Evolutionary conservation across 2,329 filamentous ascomycete genomes (phyloP).

Genomic region (Colletotrichum lupini): DNA sequence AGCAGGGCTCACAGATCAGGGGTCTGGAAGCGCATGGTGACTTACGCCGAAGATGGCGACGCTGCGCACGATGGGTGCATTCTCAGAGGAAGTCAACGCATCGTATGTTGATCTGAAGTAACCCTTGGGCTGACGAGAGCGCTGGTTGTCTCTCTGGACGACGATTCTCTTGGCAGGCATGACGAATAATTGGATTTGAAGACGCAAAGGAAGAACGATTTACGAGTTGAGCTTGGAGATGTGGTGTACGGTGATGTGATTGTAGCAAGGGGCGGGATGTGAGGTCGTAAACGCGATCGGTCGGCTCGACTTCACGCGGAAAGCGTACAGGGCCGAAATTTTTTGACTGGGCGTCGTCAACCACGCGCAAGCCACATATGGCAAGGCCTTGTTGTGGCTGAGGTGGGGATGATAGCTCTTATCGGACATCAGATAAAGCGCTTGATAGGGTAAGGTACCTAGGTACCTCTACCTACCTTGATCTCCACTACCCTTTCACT

Average conservation of each 20-base stretch:
- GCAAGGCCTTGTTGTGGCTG: background rate
- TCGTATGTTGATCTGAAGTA: conserved; percentile 69
- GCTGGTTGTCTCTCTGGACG: conserved; percentile 58
- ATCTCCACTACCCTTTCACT: no score
- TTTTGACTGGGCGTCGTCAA: conserved; percentile 24
- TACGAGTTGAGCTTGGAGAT: background rate
- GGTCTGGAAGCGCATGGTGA: conserved; percentile 31
- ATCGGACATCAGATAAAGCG: no score
- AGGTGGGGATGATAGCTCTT: background rate
- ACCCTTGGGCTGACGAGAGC: conserved; percentile 59
- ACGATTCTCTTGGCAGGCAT: conserved; percentile 75
- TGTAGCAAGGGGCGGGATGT: conserved; percentile 9
- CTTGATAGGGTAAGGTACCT: no score
- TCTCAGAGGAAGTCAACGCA: conserved; percentile 73
- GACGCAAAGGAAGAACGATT: background rate
- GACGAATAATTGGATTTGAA: conserved; percentile 38
- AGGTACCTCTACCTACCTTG: no score
- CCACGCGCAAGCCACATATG: background rate
- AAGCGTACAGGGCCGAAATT: conserved; percentile 19
- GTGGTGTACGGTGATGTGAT: background rate
- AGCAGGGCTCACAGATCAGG: background rate
- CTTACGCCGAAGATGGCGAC: conserved; percentile 76
- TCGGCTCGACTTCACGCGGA: background rate
- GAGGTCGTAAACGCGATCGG: background rate
- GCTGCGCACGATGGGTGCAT: conserved; percentile 75